Percentiles rank a stretch among this genome's conserved stretches.
These are phyloP conservation scores for Penicillium palitans DNA, from an alignment of 2,329 filamentous ascomycete species.

Conservation along the genomic window DNA sequence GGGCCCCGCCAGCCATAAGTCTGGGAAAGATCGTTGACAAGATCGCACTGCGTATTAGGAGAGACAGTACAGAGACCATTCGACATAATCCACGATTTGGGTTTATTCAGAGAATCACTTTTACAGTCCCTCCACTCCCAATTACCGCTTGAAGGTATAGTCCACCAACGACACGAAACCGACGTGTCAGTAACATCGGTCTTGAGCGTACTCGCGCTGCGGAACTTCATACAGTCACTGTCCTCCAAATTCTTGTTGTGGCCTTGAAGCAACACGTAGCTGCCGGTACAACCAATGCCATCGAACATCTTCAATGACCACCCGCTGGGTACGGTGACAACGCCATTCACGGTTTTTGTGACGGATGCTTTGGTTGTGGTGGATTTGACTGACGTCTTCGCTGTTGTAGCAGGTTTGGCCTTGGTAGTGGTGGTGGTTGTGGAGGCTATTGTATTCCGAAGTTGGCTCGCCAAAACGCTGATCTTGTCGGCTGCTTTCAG, in stretches of 20 bases:
- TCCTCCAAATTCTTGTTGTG: constrained; percentile 1
- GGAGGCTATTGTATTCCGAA: neutral
- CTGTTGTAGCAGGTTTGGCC: too few relatives aligned
- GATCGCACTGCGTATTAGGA: neutral
- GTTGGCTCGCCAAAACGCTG: neutral
- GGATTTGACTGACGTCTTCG: neutral
- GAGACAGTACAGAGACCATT: constrained; percentile 8
- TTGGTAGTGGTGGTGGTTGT: neutral
- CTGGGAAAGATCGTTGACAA: neutral
- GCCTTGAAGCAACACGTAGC: constrained; percentile 1
- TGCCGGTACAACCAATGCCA: neutral
- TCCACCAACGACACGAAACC: constrained; percentile 6
- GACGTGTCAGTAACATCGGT: neutral
- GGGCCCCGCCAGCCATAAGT: constrained; percentile 7
- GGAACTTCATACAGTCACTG: neutral
- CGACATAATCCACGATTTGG: constrained; percentile 1
- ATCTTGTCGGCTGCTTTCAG: neutral
- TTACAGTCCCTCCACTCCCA: neutral
- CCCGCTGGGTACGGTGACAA: neutral
- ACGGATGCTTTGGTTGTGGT: neutral
- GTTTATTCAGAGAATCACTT: neutral
- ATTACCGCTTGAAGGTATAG: neutral
- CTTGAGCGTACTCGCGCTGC: neutral
- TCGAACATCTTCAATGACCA: constrained; percentile 4
- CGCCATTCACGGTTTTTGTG: neutral